Percentiles rank a stretch among this genome's conserved stretches.
Conservation (phyloP, 306 rosid species). For the Luffa acutangula region DNA sequence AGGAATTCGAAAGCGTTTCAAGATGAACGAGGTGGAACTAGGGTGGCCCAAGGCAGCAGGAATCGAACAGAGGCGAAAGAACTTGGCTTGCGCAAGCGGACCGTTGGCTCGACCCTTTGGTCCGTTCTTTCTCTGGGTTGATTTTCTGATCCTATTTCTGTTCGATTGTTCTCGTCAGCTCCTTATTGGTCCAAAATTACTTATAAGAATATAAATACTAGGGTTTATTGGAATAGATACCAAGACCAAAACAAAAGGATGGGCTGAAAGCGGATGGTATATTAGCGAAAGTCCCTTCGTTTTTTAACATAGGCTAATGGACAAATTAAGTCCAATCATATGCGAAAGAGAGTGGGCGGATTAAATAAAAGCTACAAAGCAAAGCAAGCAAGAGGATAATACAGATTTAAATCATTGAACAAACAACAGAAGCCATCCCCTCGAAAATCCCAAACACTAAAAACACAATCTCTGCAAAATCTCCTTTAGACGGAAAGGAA, state of each 20-base stretch:
- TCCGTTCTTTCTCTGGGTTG: too few relatives aligned
- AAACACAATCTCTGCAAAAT: constrained; percentile 16
- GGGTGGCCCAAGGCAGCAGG: too few relatives aligned
- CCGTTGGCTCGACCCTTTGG: too few relatives aligned
- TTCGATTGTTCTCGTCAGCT: too few relatives aligned
- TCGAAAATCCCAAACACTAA: constrained; percentile 11
- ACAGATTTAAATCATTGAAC: constrained; percentile 18
- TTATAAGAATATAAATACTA: too few relatives aligned
- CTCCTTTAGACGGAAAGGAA: constrained; percentile 5
- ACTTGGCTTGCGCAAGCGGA: too few relatives aligned
- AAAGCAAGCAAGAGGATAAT: constrained; percentile 7
- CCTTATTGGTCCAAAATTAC: too few relatives aligned
- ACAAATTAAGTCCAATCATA: constrained; percentile 1
- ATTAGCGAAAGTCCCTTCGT: neutral
- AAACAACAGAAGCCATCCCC: constrained; percentile 22
- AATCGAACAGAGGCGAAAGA: too few relatives aligned
- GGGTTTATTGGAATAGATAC: too few relatives aligned
- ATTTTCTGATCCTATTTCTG: too few relatives aligned
- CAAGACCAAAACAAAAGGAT: neutral
- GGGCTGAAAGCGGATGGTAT: neutral
- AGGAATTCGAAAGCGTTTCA: too few relatives aligned
- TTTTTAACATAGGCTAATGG: neutral
- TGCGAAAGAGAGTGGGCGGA: neutral
- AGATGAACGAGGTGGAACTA: too few relatives aligned
- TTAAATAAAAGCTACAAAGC: neutral